Evolutionary conservation across 2,329 filamentous ascomycete species (phyloP).

Genomic region (Atkinsonella hypoxylon): DNA sequence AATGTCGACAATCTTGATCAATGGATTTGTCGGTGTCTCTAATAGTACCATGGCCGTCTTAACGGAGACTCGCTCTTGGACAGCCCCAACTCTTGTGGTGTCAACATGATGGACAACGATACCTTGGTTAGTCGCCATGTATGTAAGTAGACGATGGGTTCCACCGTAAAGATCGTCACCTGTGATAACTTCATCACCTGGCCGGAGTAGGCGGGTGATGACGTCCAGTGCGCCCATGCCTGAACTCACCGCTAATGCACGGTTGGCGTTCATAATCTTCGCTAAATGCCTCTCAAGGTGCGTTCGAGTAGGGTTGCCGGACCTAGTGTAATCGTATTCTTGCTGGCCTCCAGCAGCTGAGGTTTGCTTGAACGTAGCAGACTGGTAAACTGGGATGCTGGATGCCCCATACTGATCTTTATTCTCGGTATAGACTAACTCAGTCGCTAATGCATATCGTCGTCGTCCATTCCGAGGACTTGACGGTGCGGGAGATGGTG

Average conservation of each 20-base stretch:
- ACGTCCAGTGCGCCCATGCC: slow-evolving; percentile 97
- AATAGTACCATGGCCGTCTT: slow-evolving; percentile 94
- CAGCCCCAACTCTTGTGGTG: slow-evolving; percentile 66
- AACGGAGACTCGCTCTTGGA: slow-evolving; percentile 53
- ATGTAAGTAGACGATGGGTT: slow-evolving; percentile 86
- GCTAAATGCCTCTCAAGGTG: slow-evolving; percentile 93
- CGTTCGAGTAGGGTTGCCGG: slow-evolving; percentile 89
- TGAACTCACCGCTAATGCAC: slow-evolving; percentile 85
- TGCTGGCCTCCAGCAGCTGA: slow-evolving; percentile 64
- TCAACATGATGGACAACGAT: slow-evolving; percentile 96
- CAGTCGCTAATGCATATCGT: slow-evolving; percentile 87
- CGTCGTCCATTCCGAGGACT: slow-evolving; percentile 70
- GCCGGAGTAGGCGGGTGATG: slow-evolving; percentile 78
- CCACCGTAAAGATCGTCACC: slow-evolving; percentile 96
- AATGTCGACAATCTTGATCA: slow-evolving; percentile 97
- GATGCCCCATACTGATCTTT: slow-evolving; percentile 96
- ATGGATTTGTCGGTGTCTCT: slow-evolving; percentile 91
- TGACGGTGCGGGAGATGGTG: slow-evolving; percentile 85
- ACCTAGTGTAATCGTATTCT: slow-evolving; percentile 98
- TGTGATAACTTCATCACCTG: slow-evolving; percentile 93
- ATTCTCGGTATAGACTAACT: slow-evolving; percentile 90
- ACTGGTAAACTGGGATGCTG: slow-evolving; percentile 96
- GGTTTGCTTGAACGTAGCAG: slow-evolving; percentile 93
- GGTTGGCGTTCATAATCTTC: slow-evolving; percentile 95
- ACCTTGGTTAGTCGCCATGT: slow-evolving; percentile 75